Base-by-base conservation (phyloP, 176 grass and related monocot species). In the Leersia perrieri region DNA sequence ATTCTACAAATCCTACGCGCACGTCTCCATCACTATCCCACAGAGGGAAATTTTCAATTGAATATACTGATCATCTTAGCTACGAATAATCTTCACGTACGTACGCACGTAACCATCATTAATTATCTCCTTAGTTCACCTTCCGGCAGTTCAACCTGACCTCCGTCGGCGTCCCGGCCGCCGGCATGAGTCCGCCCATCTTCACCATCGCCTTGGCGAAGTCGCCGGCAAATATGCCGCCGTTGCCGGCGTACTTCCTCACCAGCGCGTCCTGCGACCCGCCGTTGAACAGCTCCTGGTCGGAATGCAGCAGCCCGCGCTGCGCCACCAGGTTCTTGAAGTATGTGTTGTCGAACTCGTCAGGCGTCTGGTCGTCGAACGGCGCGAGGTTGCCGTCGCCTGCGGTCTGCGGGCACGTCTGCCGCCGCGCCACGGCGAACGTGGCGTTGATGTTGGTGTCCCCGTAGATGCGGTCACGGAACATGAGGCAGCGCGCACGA, bases 241-340 rank as follows among this genome's bases (percentile, higher is more conserved):
- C 60, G 4, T 92, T 77, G 55, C 33, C 55, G 41, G 79, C 81
- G 87, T 96, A 96, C 82, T 81, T 83, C 74, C 63, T 63, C 8
- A 92, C 93, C 28, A 77, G 58, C 36, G 57, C 44, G 26, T 95
- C 92, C 77, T 77, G 81, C 62, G 89, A 5, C 1, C 89, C 92
- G 76, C 84, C 84, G 71, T 90, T 88, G 87, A 89, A 95, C 0
- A 95, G 87, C 84, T 92, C 89, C 87, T 95, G 92, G 60, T 95
- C 92, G 16, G 92, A 92, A 66, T 92, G 89, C 61, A 95, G 66
- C 34, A 95, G 66, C 0, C 92, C 92, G 25, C 70, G 60, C 58
- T 12, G 31, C 38, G 68, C 67, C 58, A 93, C 18, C 18, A 93
- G 79, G 63, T 79, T 51, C 3, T 36, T 3, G 88, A 83, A 94